These are phyloP conservation scores for Globisporangium rhizosaccharum DNA, from an alignment of 352 stramenopile species.

Conservation along the genomic window DNA sequence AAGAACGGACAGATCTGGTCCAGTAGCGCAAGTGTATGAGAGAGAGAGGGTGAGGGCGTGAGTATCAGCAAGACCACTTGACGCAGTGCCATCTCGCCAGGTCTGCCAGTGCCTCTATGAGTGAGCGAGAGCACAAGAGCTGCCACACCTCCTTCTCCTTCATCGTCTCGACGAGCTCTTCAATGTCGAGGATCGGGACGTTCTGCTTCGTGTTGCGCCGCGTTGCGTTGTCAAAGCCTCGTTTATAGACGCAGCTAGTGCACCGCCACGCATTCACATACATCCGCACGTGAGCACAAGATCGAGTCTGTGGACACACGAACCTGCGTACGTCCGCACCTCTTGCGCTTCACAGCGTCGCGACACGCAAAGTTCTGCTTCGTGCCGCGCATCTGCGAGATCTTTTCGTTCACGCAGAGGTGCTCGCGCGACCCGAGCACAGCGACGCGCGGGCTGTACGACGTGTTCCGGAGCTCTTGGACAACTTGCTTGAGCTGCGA, in stretches of 20 bases:
- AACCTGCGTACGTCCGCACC: conserved; percentile 34
- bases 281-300: neutral
- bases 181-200: conserved; percentile 96
- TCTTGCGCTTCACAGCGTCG: conserved; percentile 82
- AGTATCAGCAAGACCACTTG: neutral
- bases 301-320: neutral
- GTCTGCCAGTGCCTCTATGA: neutral
- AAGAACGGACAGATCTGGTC: conserved; percentile 97
- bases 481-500: conserved; percentile 98
- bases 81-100: neutral
- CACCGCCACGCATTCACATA: neutral
- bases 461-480: conserved; percentile 93
- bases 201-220: conserved; percentile 41
- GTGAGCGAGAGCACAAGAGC: neutral
- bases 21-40: conserved; percentile 1
- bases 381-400: conserved; percentile 78
- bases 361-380: conserved; percentile 86
- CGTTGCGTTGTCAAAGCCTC: conserved; percentile 64
- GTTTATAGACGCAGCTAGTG: conserved; percentile 66
- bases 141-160: conserved; percentile 58
- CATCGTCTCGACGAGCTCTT: conserved; percentile 93
- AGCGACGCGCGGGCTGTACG: conserved; percentile 85
- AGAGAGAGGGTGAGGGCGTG: neutral
- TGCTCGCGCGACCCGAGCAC: conserved; percentile 95
- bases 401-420: conserved; percentile 95